Percentiles rank a stretch among this genome's conserved stretches.
These are phyloP conservation scores for Coniosporium apollinis DNA, from an alignment of 495 filamentous ascomycete species.

Conservation along the genomic window DNA sequence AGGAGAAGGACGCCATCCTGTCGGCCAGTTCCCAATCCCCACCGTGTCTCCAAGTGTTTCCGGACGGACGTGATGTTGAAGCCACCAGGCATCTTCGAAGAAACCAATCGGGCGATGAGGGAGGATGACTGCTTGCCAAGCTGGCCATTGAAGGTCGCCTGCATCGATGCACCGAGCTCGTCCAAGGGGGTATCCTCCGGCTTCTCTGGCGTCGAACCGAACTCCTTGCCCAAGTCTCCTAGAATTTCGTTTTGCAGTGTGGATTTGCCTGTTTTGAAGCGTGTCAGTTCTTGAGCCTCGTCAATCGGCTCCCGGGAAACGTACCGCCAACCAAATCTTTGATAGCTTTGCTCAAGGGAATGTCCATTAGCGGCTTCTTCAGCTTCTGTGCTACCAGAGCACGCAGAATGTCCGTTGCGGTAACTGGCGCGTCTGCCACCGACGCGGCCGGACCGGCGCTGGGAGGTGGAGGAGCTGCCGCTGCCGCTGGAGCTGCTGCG, in stretches of 20 bases:
- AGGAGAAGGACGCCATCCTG: slow-evolving; percentile 85
- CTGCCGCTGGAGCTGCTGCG: slow-evolving; percentile 33
- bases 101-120: slow-evolving; percentile 82
- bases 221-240: slow-evolving; percentile 92
- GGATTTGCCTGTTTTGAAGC: slow-evolving; percentile 54
- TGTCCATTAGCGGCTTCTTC: slow-evolving; percentile 79
- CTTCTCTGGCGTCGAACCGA: slow-evolving; percentile 94
- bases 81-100: slow-evolving; percentile 97
- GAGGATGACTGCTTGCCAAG: slow-evolving; percentile 93
- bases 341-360: slow-evolving; percentile 91
- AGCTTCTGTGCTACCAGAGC: slow-evolving; percentile 94
- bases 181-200: slow-evolving; percentile 94
- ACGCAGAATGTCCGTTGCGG: slow-evolving; percentile 76
- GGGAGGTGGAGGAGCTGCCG: slow-evolving; percentile 41
- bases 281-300: slow-evolving; percentile 7
- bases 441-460: slow-evolving; percentile 77
- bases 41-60: slow-evolving; percentile 88
- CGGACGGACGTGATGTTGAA: slow-evolving; percentile 94
- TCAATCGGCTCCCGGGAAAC: slow-evolving; percentile 15
- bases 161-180: slow-evolving; percentile 89
- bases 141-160: slow-evolving; percentile 94
- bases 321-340: slow-evolving; percentile 96
- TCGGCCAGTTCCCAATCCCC: slow-evolving; percentile 73
- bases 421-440: slow-evolving; percentile 71
- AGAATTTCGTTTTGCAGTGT: slow-evolving; percentile 96